Evolutionary conservation across 225 moss, liverwort and hornwort species (phyloP).

Genomic region (Thuidium tamariscinum): DNA sequence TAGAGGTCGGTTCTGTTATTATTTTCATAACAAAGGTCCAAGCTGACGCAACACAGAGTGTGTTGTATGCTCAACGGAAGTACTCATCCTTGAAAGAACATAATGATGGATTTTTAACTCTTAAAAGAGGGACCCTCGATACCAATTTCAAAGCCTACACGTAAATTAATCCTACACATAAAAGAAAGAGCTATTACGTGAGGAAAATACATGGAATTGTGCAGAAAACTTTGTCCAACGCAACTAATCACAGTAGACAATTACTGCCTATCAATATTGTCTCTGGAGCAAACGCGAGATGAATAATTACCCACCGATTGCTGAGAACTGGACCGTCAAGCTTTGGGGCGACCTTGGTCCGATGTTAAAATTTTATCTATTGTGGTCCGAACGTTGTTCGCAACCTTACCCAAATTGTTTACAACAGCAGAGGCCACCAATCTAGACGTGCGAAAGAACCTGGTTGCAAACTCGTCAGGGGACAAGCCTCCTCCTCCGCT

Average conservation of each 20-base stretch:
- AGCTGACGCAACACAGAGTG: background rate
- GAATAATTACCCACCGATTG: background rate
- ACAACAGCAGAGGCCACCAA: slow-evolving; percentile 41
- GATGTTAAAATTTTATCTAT: slow-evolving; percentile 46
- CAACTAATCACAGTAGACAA: background rate
- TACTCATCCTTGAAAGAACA: background rate
- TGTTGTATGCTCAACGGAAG: background rate
- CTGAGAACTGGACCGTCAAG: slow-evolving; percentile 9
- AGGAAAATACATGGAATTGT: background rate
- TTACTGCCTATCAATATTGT: background rate
- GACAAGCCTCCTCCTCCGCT: slow-evolving; percentile 36
- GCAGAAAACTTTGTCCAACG: background rate
- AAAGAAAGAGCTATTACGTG: background rate
- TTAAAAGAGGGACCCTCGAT: background rate
- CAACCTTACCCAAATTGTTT: slow-evolving; percentile 39
- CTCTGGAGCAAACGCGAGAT: background rate
- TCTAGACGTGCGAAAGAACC: slow-evolving; percentile 44
- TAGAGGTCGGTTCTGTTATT: background rate
- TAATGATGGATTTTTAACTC: background rate
- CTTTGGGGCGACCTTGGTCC: slow-evolving; percentile 44
- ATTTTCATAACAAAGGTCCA: background rate
- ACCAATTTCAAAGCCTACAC: slow-evolving; percentile 2
- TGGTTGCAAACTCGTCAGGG: slow-evolving; percentile 50
- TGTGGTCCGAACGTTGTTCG: slow-evolving; percentile 39
- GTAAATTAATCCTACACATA: background rate